Evolutionary conservation across 805 yeast species (phyloP), one percentile per base, ranked within the genome.

Genomic region (Starmerella gropengiesseri): DNA sequence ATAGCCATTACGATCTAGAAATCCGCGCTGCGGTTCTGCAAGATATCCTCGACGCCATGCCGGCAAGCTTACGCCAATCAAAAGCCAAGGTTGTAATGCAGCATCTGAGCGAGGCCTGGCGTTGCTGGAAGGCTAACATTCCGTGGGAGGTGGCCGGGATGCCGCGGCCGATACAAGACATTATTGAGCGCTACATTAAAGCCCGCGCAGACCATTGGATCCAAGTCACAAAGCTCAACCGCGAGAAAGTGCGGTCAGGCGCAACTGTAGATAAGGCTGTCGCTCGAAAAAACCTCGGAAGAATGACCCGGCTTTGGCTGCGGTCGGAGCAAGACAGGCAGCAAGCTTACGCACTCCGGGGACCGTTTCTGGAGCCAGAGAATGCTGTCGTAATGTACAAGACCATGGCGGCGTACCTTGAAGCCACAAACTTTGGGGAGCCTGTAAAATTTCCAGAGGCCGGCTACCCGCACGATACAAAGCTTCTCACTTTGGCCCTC

Each of bases 71-170:
- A 47, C 80, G 83, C 54, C 91, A 84, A 55, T 81, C 74, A 50
- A 87, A 85, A 58, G 77, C 95, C 1, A 81, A 81, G 55, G 77
- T 94, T 0, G 81, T 91, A 41, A 62, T 91, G 37, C 97, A 91
- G 55, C 99, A 91, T 61, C 68, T 91, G 45, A 82, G 94, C 57
- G 98, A 91, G 60, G 98, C 98, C 0, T 91, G 99, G 99, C 69
- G 98, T 59, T 91, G 97, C 60, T 91, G 99, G 99, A 91, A 91
- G 60, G 98, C 98, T 2, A 89, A 91, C 57, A 81, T 91, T 45
- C 95, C 96, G 0, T 91, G 97, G 97, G 78, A 84, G 52, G 97
- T 91, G 13, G 94, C 95, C 1, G 97, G 97, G 0, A 67, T 91
- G 63, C 98, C 99, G 2, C 81, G 73, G 41, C 96, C 96, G 0